Evolutionary conservation across 352 stramenopile species (phyloP), one percentile per base, ranked within the genome.

Genomic region (Globisporangium sylvaticum): DNA sequence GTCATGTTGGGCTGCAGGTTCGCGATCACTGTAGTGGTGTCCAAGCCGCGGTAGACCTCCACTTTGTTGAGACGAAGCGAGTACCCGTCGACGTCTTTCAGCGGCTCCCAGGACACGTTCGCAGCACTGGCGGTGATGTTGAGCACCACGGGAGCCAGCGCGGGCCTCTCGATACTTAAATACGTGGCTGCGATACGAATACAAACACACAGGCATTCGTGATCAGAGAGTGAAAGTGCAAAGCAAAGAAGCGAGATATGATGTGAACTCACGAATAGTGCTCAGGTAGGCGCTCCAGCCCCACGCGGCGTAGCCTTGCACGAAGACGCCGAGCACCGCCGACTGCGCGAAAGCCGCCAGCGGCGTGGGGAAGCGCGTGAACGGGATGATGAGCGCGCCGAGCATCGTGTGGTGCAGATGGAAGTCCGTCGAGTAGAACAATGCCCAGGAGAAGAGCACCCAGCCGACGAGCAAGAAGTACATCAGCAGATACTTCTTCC

Each of bases 401-500:
- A 93, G 58, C 81, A 92, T 91, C 0, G 86, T 80, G 66, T 95
- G 87, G 62, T 93, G 87, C 14, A 93, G 42, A 58, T 95, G 87
- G 15, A 92, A 88, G 24, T 76, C 59, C 10, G 80, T 85, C 20
- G 79, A 83, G n/a, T 71, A 67, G 62, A 90, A 93, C 1, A 91
- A 60, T 1, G 53, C 70, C 74, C 78, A 90, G 22, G 78, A 87
- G 29, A 91, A 15, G 2, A 87, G n/a, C 25, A 78, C 73, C 44
- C 52, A 69, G 18, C 67, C 22, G 0, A 80, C 46, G 14, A 86
- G 37, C 8, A 58, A 6, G 1, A 58, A 25, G 60, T 92, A 95
- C 53, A 71, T 58, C 15, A 76, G 18, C 3, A 79, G 6, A 25
- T 74, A 77, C 18, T 64, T 68, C 10, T 74, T 76, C 79, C 83